Base-by-base conservation (phyloP, 2,329 filamentous ascomycete genomes). In the Ascocoryne sarcoides region DNA sequence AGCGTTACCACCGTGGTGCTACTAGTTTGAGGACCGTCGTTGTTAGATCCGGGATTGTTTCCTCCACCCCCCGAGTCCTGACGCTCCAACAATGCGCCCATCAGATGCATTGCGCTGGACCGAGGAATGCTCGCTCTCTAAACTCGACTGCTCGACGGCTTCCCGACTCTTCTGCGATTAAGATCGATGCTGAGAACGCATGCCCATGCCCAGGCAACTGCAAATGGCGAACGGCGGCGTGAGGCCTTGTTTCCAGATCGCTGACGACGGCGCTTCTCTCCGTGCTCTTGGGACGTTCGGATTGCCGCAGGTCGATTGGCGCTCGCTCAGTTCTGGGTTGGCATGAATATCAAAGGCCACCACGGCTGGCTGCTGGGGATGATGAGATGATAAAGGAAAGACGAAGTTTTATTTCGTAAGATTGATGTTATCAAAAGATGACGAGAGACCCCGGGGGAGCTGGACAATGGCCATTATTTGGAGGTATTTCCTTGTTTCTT, bases 71-170 rank as follows among this genome's bases (percentile, higher is more conserved):
- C 15, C 26, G 20, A 19, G 36, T 31, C 31, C 17, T 35, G 39
- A 15, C 40, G 37, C 4, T 26, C 29, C 14, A 36, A 18, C 16
- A 41, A 19, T 16, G 14, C 35, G 34, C 18, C 33, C 33, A 20
- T 34, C 19, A 47, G 39, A 45, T 40, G 31, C 45, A 47, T 47
- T 33, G 31, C 31, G 38, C 12, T 23, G 14, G 8, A 21, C 10
- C 26, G 42, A 44, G 36, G 39, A 45, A 37, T 35, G 42, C 42
- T 15, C 15, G 39, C 37, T 40, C 44, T 36, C 35, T 26, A 31
- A 28, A 29, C n/a, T n/a, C n/a, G n/a, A 26, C 23, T 26, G 23
- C 23, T 26, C 12, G 7, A 12, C 12, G 12, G 7, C 23, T 7
- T 26, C 23, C 23, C 7, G 12, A 7, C 7, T 26, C 23, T 7